phyloP scores from a whole-genome alignment of 2,329 filamentous ascomycete genomes.

The Sporothrix globosa region DNA sequence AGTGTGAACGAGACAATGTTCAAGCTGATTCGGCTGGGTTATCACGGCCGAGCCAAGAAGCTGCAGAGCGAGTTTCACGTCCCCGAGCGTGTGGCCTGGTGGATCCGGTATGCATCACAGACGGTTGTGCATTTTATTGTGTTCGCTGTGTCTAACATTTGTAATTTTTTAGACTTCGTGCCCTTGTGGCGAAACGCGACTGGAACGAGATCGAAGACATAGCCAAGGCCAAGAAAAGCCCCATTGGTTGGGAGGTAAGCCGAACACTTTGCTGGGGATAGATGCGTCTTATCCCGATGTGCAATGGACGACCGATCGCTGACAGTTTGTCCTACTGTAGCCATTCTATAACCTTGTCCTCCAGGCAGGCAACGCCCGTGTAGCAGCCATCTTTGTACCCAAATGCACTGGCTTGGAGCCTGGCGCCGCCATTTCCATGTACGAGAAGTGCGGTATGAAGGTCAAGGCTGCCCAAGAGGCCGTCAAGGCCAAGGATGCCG shows the following conservation, averaged over 20 bases:
- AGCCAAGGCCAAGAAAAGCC: conserved; percentile 75
- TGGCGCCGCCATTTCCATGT: conserved; percentile 82
- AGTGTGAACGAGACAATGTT: conserved; percentile 92
- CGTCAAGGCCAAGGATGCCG: conserved; percentile 75
- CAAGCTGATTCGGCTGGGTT: conserved; percentile 79
- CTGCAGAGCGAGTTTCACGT: conserved; percentile 92
- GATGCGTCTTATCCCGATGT: not conserved
- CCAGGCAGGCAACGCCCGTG: conserved; percentile 83
- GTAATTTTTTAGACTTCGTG: conserved; percentile 65
- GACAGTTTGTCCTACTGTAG: conserved; percentile 46
- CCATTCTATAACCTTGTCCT: conserved; percentile 91
- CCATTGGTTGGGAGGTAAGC: conserved; percentile 93
- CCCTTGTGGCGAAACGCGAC: conserved; percentile 84
- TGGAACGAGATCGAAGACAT: conserved; percentile 93
- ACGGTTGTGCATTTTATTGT: not conserved
- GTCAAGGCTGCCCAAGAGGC: conserved; percentile 91
- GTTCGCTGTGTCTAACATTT: not conserved
- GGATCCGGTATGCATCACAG: conserved; percentile 61
- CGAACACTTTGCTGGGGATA: conserved; percentile 15
- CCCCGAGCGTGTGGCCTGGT: conserved; percentile 86
- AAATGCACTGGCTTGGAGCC: conserved; percentile 77
- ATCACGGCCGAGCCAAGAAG: conserved; percentile 82
- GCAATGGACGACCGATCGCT: not conserved
- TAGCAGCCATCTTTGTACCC: conserved; percentile 81
- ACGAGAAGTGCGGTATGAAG: conserved; percentile 90